A percentile compares a stretch with the other conserved stretches of the same genome.
Evolutionary conservation across 257 asterid species (phyloP).

Genomic region (Ligustrum vulgare): DNA sequence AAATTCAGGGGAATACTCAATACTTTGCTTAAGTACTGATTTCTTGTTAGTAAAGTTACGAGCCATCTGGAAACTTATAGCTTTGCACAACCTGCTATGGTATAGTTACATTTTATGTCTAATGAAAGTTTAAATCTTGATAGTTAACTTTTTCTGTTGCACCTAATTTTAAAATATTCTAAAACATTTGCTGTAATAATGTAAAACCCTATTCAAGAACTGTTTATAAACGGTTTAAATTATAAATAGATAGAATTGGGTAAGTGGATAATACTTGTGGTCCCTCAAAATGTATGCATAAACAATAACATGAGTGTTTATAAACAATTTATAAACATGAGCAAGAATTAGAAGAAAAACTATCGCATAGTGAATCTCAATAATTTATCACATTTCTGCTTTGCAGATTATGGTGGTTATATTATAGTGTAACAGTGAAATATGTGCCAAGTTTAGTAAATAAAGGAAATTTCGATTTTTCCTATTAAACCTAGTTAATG

Average conservation of each 20-base stretch:
- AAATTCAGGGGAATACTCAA: conserved; percentile 15
- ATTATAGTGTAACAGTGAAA: background rate
- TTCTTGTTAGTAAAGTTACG: background rate
- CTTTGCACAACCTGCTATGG: conserved; percentile 1
- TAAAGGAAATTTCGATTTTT: background rate
- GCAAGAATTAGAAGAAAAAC: background rate
- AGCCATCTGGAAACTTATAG: conserved; percentile 12
- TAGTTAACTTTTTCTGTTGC: background rate
- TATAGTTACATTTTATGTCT: background rate
- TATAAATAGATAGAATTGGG: too few species aligned
- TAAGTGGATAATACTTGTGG: too few species aligned
- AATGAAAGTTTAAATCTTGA: background rate
- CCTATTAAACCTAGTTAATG: background rate
- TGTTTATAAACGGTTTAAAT: too few species aligned
- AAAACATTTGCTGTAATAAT: background rate
- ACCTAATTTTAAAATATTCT: background rate
- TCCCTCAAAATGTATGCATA: too few species aligned
- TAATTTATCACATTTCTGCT: background rate
- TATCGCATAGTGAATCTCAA: background rate
- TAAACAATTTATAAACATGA: too few species aligned
- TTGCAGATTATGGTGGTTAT: background rate
- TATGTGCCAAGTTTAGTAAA: background rate
- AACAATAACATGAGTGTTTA: too few species aligned
- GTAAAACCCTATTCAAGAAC: background rate
- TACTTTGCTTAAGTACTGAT: conserved; percentile 17